Base-by-base conservation (phyloP, 768 basidiomycete genomes). In the Rhizopogon roseolus region DNA sequence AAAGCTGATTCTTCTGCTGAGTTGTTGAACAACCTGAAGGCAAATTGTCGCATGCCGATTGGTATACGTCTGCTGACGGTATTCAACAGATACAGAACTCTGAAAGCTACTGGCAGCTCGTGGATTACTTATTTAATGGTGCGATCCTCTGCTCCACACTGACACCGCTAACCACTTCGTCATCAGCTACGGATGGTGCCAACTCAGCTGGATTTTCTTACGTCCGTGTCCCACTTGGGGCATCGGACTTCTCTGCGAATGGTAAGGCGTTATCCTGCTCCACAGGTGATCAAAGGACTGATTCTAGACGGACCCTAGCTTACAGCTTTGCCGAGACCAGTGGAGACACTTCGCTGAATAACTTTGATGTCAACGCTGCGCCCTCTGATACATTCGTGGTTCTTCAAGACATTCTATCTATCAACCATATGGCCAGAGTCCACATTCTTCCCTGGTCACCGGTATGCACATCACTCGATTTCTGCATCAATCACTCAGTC, bases 391-490 rank as follows among this genome's bases (percentile, higher is more conserved):
- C 88, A 5, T 88, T 85, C 64, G 76, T 77, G 1, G 80, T 83
- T 1, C 70, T 90, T 17, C 72, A 68, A 27, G 88, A 91, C 60
- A 88, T 91, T 46, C 66, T 73, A 57, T 73, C 78, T 10, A 66
- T 85, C 59, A 88, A 87, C 54, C 70, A 64, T 28, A 62, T 70
- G 60, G 52, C 84, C 52, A 78, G 74, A 59, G 71, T 87, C 17
- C 82, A 86, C 56, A 56, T 87, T 6, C 49, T 85, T 14, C 85
- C 89, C 5, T 90, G 89, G 89, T 88, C 86, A 27, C 86, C 87
- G 2, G 88, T 88, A 63, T 56, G 79, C 69, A 25, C 6, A 37
- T 8, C 17, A 29, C 45, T 8, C 9, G 5, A n/a, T 29, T 2
- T n/a, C 22, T 13, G 14, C 14, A 25, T 2, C 34, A 16, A 16